Conservation (phyloP, 805 yeast species). For the Vanderwaltozyma tropicalis region DNA sequence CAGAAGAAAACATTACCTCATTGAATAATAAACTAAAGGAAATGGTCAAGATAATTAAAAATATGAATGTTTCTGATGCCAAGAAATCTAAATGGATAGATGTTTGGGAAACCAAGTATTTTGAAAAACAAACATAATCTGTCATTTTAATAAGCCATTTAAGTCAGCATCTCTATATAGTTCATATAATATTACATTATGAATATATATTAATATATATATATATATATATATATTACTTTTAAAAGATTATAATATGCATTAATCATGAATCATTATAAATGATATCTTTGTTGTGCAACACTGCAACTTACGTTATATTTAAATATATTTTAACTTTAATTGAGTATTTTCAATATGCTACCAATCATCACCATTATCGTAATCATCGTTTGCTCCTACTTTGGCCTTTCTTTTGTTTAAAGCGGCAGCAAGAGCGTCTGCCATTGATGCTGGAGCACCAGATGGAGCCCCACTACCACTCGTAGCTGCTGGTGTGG, state of each 20-base stretch:
- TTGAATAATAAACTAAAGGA: constrained; percentile 18
- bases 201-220: no score
- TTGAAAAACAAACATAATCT: constrained; percentile 3
- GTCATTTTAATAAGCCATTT: no score
- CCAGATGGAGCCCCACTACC: constrained; percentile 35
- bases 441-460: constrained; percentile 63
- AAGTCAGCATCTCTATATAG: no score
- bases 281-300: no score
- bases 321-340: no score
- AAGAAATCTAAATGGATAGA: constrained; percentile 35
- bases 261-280: no score
- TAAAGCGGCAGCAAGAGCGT: constrained; percentile 81
- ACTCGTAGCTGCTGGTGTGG: constrained; percentile 27
- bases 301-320: no score
- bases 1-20: constrained; percentile 14
- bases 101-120: constrained; percentile 27
- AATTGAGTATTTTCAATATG: no score
- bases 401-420: constrained; percentile 76
- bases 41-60: constrained; percentile 32
- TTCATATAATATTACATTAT: no score
- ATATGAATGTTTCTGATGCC: constrained; percentile 39
- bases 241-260: no score
- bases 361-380: constrained; percentile 69
- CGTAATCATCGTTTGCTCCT: constrained; percentile 83
- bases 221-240: no score